These are phyloP conservation scores for Oxyria digyna DNA, from an alignment of 148 eudicot species.

Conservation along the genomic window DNA sequence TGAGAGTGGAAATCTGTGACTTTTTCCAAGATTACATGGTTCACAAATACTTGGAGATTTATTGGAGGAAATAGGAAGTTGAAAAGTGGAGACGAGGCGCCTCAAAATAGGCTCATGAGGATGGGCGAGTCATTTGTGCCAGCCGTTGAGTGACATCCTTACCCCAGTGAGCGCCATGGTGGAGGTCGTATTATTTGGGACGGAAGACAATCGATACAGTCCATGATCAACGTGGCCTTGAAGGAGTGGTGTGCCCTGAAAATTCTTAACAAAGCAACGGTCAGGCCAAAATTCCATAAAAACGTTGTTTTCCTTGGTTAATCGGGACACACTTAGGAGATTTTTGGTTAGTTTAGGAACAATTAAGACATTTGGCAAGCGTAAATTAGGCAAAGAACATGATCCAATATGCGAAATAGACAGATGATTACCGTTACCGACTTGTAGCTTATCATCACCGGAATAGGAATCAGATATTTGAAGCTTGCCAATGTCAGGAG, in stretches of 20 bases:
- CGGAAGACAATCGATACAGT: background rate
- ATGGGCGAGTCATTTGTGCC: too few species aligned
- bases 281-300: background rate
- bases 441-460: background rate
- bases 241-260: background rate
- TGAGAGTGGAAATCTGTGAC: too few species aligned
- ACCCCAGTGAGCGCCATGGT: too few species aligned
- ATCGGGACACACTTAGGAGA: background rate
- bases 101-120: too few species aligned
- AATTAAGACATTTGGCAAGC: background rate
- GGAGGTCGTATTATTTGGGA: too few species aligned
- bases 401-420: background rate
- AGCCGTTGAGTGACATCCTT: too few species aligned
- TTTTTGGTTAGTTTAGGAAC: background rate
- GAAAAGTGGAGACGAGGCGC: too few species aligned
- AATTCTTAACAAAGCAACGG: background rate
- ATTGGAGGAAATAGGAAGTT: too few species aligned
- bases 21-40: too few species aligned
- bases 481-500: background rate
- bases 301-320: background rate
- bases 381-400: background rate
- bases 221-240: background rate
- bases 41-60: too few species aligned
- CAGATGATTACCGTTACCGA: background rate
- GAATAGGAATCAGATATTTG: background rate